These are phyloP conservation scores for Talinum fruticosum DNA, from an alignment of 148 eudicot genomes.

Conservation along the genomic window DNA sequence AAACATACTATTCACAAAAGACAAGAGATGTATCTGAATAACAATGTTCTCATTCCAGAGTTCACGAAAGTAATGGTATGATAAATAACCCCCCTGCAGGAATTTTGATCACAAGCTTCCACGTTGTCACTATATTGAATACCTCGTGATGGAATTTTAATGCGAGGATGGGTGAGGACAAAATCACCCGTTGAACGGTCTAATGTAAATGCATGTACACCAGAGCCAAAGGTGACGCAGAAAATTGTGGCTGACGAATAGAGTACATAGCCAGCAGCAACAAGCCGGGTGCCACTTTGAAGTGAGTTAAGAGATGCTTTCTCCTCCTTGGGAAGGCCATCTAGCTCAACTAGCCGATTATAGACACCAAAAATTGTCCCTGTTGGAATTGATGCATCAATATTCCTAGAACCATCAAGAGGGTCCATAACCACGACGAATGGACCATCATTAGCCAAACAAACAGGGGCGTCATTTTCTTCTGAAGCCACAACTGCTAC, in stretches of 20 bases:
- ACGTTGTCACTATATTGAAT: conserved; percentile 1
- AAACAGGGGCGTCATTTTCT: conserved; percentile 90
- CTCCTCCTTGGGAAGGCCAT: conserved; percentile 68
- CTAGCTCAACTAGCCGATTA: conserved; percentile 65
- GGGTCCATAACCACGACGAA: conserved; percentile 95
- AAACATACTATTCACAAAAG: too few species aligned
- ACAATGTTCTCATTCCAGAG: background rate
- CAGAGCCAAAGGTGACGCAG: conserved; percentile 81
- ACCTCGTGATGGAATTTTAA: conserved; percentile 88
- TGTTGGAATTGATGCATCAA: conserved; percentile 97
- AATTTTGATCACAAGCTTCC: background rate
- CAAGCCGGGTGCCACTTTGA: conserved; percentile 75
- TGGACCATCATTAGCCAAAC: conserved; percentile 78
- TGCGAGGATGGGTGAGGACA: conserved; percentile 70
- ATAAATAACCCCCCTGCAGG: background rate
- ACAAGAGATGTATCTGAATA: too few species aligned
- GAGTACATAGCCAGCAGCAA: conserved; percentile 93
- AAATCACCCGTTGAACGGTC: conserved; percentile 88
- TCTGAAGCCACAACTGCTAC: conserved; percentile 97
- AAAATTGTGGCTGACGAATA: conserved; percentile 95
- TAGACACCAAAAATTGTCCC: conserved; percentile 95
- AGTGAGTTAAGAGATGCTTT: conserved; percentile 76
- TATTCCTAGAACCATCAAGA: conserved; percentile 92
- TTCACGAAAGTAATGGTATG: background rate
- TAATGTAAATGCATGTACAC: conserved; percentile 76